Evolutionary conservation across 2,329 filamentous ascomycete genomes (phyloP).

Genomic region (Byssoonygena ceratinophila): DNA sequence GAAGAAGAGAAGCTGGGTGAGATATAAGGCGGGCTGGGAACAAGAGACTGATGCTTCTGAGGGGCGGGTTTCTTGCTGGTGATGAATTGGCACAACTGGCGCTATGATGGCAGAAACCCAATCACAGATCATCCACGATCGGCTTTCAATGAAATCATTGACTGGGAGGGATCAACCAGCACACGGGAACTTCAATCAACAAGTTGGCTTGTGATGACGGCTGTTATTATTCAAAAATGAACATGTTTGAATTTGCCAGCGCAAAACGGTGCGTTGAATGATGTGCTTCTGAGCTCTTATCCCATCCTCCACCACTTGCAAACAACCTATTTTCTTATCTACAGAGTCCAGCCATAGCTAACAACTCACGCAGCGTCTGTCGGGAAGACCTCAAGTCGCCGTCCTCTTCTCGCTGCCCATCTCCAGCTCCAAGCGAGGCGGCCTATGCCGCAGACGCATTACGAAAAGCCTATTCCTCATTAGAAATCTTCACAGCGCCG

Average conservation of each 20-base stretch:
- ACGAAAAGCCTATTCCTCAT: conserved; percentile 12
- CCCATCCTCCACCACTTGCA: background rate
- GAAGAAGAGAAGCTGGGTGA: background rate
- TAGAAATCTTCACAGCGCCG: conserved; percentile 11
- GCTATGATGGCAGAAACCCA: background rate
- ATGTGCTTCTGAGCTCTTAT: background rate
- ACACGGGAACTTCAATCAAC: background rate
- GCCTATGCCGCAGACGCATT: conserved; percentile 15
- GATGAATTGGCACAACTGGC: conserved; percentile 9
- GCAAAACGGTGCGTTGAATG: conserved; percentile 13
- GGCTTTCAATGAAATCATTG: conserved; percentile 9
- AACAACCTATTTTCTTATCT: background rate
- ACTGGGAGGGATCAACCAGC: background rate
- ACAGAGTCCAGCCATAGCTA: background rate
- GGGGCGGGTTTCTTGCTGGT: background rate
- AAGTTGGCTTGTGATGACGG: background rate
- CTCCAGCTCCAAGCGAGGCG: conserved; percentile 11
- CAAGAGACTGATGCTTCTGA: background rate
- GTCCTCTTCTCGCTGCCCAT: conserved; percentile 14
- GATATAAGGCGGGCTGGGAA: background rate
- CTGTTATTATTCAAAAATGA: background rate
- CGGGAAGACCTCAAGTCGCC: conserved; percentile 16
- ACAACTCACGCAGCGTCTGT: conserved; percentile 14
- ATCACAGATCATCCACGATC: background rate
- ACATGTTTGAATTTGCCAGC: conserved; percentile 13